phyloP scores from a whole-genome alignment of 208 protist species.

The Herpetomonas tarakana region DNA sequence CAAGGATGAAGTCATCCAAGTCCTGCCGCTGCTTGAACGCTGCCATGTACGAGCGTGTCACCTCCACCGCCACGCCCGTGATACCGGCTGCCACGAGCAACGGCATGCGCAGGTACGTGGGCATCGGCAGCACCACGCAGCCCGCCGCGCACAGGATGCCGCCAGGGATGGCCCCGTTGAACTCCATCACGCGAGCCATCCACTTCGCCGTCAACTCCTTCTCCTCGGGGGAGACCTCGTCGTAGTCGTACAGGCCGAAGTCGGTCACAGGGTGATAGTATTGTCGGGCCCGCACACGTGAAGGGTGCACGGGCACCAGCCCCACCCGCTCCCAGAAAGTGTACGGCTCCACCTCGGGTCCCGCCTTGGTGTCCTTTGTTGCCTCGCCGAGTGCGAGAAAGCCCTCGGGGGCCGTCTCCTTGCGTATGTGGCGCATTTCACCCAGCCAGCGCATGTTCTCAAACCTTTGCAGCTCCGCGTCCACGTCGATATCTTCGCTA shows the following conservation, averaged over 20 bases:
- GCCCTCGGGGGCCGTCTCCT: slow-evolving; percentile 42
- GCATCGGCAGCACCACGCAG: slow-evolving; percentile 74
- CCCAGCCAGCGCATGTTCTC: slow-evolving; percentile 34
- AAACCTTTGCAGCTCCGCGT: slow-evolving; percentile 24
- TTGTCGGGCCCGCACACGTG: slow-evolving; percentile 75
- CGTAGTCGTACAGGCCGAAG: slow-evolving; percentile 86
- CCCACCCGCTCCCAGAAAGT: slow-evolving; percentile 85
- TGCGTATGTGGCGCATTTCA: slow-evolving; percentile 63
- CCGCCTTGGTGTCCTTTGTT: slow-evolving; percentile 13
- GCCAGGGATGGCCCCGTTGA: slow-evolving; percentile 69
- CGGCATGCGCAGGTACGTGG: slow-evolving; percentile 78
- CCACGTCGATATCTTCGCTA: slow-evolving; percentile 37
- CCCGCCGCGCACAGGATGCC: slow-evolving; percentile 59
- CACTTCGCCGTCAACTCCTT: slow-evolving; percentile 79
- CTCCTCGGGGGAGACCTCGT: slow-evolving; percentile 81
- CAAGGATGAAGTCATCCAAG: slow-evolving; percentile 82
- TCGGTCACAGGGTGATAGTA: slow-evolving; percentile 86
- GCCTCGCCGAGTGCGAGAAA: slow-evolving; percentile 18
- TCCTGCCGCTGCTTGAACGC: slow-evolving; percentile 79
- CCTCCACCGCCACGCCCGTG: slow-evolving; percentile 66
- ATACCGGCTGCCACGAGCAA: slow-evolving; percentile 62
- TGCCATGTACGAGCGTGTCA: slow-evolving; percentile 72
- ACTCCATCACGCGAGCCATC: slow-evolving; percentile 83
- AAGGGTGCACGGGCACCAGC: slow-evolving; percentile 74
- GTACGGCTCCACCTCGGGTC: slow-evolving; percentile 84